Conservation (phyloP, 768 basidiomycete genomes). For the Lactifluus volemus region DNA sequence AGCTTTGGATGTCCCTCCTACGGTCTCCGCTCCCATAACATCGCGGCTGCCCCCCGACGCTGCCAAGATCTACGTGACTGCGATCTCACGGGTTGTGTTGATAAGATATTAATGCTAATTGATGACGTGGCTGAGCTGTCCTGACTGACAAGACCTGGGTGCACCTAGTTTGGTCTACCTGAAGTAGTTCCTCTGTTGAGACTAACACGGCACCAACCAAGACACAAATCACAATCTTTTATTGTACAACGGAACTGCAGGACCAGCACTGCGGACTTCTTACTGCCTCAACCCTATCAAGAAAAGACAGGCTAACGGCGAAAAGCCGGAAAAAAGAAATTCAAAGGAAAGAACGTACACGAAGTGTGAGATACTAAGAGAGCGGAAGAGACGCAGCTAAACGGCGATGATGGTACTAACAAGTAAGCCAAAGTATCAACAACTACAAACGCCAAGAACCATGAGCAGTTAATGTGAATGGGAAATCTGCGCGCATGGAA, state of each 20-base stretch:
- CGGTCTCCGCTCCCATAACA: too few relatives aligned
- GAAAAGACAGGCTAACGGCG: neutral
- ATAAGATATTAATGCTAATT: too few relatives aligned
- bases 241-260: neutral
- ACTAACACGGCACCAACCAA: neutral
- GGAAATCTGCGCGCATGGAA: neutral
- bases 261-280: slow-evolving; percentile 14
- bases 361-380: neutral
- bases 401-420: neutral
- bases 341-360: slow-evolving; percentile 2
- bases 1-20: too few relatives aligned
- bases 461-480: neutral
- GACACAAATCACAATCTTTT: neutral
- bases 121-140: too few relatives aligned
- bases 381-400: neutral
- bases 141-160: too few relatives aligned
- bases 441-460: neutral
- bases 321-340: neutral
- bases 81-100: too few relatives aligned
- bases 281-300: neutral
- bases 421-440: slow-evolving; percentile 11
- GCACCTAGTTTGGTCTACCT: too few relatives aligned
- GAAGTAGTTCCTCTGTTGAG: too few relatives aligned
- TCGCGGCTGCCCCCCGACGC: too few relatives aligned
- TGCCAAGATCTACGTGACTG: too few relatives aligned